phyloP scores from a whole-genome alignment of 1,284 basidiomycete genomes.

The Cryptococcus floricola region DNA sequence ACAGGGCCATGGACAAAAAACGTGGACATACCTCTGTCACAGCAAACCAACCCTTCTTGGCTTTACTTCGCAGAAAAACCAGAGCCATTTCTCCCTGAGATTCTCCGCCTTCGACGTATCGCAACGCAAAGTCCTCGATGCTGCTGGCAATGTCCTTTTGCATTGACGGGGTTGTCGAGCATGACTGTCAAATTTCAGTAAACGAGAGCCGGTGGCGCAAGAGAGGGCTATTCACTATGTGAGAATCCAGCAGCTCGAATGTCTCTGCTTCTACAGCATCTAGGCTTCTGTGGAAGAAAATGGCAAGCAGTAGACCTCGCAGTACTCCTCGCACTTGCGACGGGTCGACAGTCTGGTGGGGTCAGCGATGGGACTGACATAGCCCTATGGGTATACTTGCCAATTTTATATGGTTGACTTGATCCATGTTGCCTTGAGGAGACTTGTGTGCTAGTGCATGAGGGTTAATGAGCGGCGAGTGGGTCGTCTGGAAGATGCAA shows the following conservation, averaged over 20 bases:
- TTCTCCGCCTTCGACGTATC: constrained; percentile 22
- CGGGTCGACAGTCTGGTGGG: constrained; percentile 27
- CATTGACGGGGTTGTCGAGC: constrained; percentile 16
- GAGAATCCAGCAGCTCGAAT: constrained; percentile 35
- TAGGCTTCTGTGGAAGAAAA: constrained; percentile 42
- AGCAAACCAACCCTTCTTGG: constrained; percentile 46
- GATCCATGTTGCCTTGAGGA: constrained; percentile 3
- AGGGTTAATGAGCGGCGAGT: no score
- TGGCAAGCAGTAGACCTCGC: constrained; percentile 31
- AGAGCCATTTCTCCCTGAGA: constrained; percentile 36
- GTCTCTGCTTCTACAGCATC: constrained; percentile 40
- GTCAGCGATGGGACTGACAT: neutral
- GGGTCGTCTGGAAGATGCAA: no score
- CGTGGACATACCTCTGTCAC: constrained; percentile 36
- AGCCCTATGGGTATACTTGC: constrained; percentile 8
- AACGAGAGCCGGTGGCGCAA: neutral
- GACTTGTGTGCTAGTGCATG: neutral
- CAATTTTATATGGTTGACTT: constrained; percentile 16
- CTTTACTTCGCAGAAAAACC: constrained; percentile 42
- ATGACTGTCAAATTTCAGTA: constrained; percentile 5
- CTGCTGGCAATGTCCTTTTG: constrained; percentile 29
- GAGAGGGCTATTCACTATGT: constrained; percentile 26
- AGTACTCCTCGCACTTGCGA: constrained; percentile 27
- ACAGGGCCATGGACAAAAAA: neutral
- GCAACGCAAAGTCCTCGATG: constrained; percentile 31